These are phyloP conservation scores for Xylariaceae sp. DNA, from an alignment of 2,329 filamentous ascomycete species.

Conservation along the genomic window DNA sequence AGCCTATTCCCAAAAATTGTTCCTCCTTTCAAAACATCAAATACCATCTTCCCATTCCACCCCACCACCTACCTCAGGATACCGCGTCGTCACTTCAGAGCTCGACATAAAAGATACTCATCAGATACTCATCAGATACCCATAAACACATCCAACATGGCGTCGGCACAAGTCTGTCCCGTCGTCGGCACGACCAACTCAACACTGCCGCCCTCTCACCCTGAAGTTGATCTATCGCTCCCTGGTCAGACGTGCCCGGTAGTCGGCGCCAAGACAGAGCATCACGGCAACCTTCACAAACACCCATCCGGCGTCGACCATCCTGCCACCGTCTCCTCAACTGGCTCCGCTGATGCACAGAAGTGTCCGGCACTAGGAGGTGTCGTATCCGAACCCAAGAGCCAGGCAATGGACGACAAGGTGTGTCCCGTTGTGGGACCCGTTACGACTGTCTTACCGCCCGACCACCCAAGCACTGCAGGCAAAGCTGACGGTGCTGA, in stretches of 20 bases:
- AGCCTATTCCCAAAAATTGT: too few relatives aligned
- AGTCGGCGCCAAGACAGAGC: slow-evolving; percentile 42
- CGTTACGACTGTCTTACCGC: slow-evolving; percentile 41
- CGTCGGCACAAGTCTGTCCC: slow-evolving; percentile 36
- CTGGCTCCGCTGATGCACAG: slow-evolving; percentile 34
- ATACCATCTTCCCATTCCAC: too few relatives aligned
- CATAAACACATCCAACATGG: slow-evolving; percentile 22
- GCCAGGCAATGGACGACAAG: slow-evolving; percentile 40
- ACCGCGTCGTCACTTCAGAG: too few relatives aligned
- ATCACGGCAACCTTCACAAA: slow-evolving; percentile 39
- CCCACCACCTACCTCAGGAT: too few relatives aligned
- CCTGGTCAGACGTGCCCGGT: slow-evolving; percentile 41
- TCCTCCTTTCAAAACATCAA: too few relatives aligned
- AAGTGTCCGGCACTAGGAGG: slow-evolving; percentile 37
- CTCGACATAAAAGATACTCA: too few relatives aligned
- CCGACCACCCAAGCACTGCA: slow-evolving; percentile 38
- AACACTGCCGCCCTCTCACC: slow-evolving; percentile 39
- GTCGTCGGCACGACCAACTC: slow-evolving; percentile 42
- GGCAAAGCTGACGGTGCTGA: slow-evolving; percentile 29
- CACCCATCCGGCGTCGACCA: slow-evolving; percentile 36
- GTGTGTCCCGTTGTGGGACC: slow-evolving; percentile 43
- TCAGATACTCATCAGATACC: too few relatives aligned
- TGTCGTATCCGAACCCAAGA: slow-evolving; percentile 37
- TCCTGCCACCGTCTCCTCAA: slow-evolving; percentile 23
- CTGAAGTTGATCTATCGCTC: slow-evolving; percentile 39